Evolutionary conservation across 2,329 filamentous ascomycete genomes (phyloP), one percentile per base, ranked within the genome.

Genomic region (Penicillium expansum): DNA sequence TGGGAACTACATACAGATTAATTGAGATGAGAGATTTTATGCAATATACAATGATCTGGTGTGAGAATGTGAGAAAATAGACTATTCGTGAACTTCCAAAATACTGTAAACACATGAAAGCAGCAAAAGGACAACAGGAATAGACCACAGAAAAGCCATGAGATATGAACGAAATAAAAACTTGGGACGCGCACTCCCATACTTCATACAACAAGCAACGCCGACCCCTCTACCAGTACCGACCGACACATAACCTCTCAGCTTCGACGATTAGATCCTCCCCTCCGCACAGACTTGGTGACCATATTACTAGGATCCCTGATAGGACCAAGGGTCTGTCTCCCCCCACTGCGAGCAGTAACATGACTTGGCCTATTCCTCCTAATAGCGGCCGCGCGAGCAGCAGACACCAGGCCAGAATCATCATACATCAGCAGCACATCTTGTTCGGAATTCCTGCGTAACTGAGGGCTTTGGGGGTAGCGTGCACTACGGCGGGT

Each of bases 271-370:
- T 14, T 32, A 4, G n/a, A n/a, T 27, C 16, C 14, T 8, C 18
- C 18, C 39, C 39, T 39, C 0, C 43, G 27, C 27, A 27, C 43
- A 27, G 0, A 18, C 35, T 54, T 54, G 1, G 52, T 49, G 3
- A 54, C 18, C 43, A 54, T 49, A 49, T 35, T 42, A 7, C 30
- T 49, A 30, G 44, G 9, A 49, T 54, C 43, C 8, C 27, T 33
- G 9, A 32, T 39, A 29, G 18, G 35, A 10, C 52, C 52, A 18
- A 54, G 27, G 11, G 27, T 49, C 29, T 48, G 43, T 27, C 44
- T 41, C 0, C 35, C 35, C 5, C 44, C 27, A 29, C 52, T 54
- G 3, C 35, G 33, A 24, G 29, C 35, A 39, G 43, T 38, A 41
- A 38, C 0, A n/a, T 24, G n/a, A 9, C 1, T 7, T 4, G 35